Base-by-base conservation (phyloP, 371 early-diverging fungal genomes). In the Zopfochytrium polystomum region DNA sequence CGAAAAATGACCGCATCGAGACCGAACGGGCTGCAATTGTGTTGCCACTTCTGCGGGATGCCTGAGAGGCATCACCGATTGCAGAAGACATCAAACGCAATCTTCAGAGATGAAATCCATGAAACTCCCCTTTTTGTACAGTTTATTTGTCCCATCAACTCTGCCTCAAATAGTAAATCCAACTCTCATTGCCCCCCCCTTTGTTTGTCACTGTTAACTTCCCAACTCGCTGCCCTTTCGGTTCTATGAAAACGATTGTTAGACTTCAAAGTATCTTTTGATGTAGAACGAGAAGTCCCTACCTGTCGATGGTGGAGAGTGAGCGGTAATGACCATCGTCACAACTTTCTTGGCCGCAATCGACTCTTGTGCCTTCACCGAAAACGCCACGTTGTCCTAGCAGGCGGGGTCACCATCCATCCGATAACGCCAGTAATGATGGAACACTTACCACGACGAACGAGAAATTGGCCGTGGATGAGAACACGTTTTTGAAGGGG, bases 401-500 rank as follows among this genome's bases (percentile, higher is more conserved):
- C 25, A 62, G 22, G 7, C 22, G 20, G 29, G 34, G 4, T 15
- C 26, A 27, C 3, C 26, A 9, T 46, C 52, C 20, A 27, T 38
- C 18, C 11, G 22, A 11, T 47, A 47, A n/a, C 22, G 22, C 47
- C 25, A 47, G 22, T 38, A 38, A 38, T 7, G 18, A 18, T 18
- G 34, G 20, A 18, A 18, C 3, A 43, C 75, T 38, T 51, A 77
- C 77, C 60, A 82, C 77, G 2, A 72, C 63, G 50, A 74, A 71
- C 34, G 30, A 68, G 52, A 81, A 82, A 2, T 74, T 67, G 0
- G 83, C 77, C 2, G 60, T 48, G 1, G 56, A n/a, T 11, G 63
- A 56, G 48, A 79, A 77, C 20, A 81, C 78, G 51, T 82, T 82
- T 43, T 80, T 82, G 70, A 82, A 82, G 3, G 76, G 59, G 0